These are phyloP conservation scores for Trichopus zeylanicus DNA, from an alignment of 116 monocot genomes.

Conservation along the genomic window DNA sequence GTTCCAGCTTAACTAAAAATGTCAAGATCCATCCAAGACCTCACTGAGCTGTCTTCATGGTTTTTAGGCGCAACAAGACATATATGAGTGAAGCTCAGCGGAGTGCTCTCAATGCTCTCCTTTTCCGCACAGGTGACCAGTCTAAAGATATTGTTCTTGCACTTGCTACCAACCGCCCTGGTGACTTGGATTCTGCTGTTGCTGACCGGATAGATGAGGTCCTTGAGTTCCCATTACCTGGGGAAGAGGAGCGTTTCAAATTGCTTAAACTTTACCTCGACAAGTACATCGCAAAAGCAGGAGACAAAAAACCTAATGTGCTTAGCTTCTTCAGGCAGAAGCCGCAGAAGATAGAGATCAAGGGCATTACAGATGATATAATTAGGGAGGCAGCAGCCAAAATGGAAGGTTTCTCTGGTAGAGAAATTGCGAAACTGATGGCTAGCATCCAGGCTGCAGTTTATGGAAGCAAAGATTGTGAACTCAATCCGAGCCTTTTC, in stretches of 20 bases:
- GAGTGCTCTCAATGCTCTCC: slow-evolving; percentile 18
- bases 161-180: slow-evolving; percentile 9
- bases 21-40: background rate
- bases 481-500: slow-evolving; percentile 3
- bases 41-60: background rate
- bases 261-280: slow-evolving; percentile 14
- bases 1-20: background rate
- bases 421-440: slow-evolving; percentile 9
- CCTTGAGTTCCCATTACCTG: slow-evolving; percentile 12
- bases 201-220: slow-evolving; percentile 11
- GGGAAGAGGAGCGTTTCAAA: slow-evolving; percentile 13
- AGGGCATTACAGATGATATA: slow-evolving; percentile 4
- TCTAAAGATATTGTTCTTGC: slow-evolving; percentile 14
- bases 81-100: no score
- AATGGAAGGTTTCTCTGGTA: slow-evolving; percentile 11
- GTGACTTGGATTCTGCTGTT: slow-evolving; percentile 14
- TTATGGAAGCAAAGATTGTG: slow-evolving; percentile 18
- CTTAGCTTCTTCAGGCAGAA: background rate
- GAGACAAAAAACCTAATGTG: slow-evolving; percentile 2
- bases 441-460: slow-evolving; percentile 15
- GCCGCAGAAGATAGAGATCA: slow-evolving; percentile 8
- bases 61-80: no score
- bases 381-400: slow-evolving; percentile 14
- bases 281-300: slow-evolving; percentile 12
- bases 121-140: slow-evolving; percentile 19